These are phyloP conservation scores for Yamadazyma sp. DNA, from an alignment of 805 yeast species.

Conservation along the genomic window DNA sequence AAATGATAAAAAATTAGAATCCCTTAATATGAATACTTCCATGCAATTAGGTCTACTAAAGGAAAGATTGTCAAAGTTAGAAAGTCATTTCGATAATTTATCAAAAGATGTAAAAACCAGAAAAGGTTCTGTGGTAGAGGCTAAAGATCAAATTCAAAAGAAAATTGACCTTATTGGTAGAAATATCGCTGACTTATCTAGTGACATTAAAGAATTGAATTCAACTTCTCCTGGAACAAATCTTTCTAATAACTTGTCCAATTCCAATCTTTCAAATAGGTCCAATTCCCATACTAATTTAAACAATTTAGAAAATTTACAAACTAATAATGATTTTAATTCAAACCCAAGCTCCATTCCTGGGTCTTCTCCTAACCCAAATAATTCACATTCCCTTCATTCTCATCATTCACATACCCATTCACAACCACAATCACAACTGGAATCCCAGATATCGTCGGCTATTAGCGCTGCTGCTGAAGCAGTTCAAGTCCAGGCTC, in stretches of 20 bases:
- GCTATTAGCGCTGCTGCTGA: constrained; percentile 2
- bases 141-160: constrained; percentile 8
- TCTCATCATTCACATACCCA: no score
- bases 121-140: not conserved
- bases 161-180: constrained; percentile 13
- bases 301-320: not conserved
- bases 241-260: no score
- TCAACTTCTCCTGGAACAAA: not conserved
- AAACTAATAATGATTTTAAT: not conserved
- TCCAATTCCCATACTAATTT: not conserved
- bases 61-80: constrained; percentile 10
- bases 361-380: not conserved
- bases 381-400: no score
- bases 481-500: not conserved
- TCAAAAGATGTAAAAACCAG: not conserved
- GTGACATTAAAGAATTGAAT: constrained; percentile 12
- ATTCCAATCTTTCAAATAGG: not conserved
- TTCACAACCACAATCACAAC: no score
- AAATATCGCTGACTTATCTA: constrained; percentile 14
- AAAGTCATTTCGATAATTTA: constrained; percentile 3
- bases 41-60: constrained; percentile 12
- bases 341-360: not conserved
- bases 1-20: constrained; percentile 20
- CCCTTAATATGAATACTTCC: constrained; percentile 14
- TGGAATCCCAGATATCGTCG: no score